Conservation (phyloP, 805 yeast species). For the Candida piceae region DNA sequence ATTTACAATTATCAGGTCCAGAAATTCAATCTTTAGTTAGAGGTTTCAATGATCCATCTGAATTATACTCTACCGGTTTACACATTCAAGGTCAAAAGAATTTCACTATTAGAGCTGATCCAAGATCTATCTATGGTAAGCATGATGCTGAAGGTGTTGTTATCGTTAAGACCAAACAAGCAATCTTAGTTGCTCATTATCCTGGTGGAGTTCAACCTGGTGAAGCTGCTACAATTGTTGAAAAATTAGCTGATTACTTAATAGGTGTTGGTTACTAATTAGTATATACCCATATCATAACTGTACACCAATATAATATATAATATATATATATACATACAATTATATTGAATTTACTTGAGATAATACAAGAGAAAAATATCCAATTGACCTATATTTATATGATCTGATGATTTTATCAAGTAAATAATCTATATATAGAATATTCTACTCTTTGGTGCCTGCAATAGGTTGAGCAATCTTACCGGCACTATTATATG, state of each 20-base stretch:
- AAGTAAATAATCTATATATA: too few relatives aligned
- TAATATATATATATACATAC: too few relatives aligned
- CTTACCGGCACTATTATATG: conserved; percentile 45
- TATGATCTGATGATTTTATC: too few relatives aligned
- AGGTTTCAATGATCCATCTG: conserved; percentile 77
- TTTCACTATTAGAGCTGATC: conserved; percentile 84
- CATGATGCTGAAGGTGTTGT: conserved; percentile 83
- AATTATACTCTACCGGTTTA: conserved; percentile 80
- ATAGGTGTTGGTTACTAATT: conserved; percentile 83
- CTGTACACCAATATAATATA: too few relatives aligned
- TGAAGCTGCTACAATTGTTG: conserved; percentile 92
- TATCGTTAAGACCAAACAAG: conserved; percentile 90
- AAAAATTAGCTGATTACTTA: conserved; percentile 91
- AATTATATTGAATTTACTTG: too few relatives aligned
- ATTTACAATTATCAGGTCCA: conserved; percentile 54
- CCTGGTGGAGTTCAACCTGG: conserved; percentile 89
- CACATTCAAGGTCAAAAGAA: conserved; percentile 83
- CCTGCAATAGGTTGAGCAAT: conserved; percentile 27
- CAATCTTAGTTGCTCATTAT: conserved; percentile 90
- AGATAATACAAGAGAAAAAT: too few relatives aligned
- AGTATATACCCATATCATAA: too few relatives aligned
- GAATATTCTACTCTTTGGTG: not conserved
- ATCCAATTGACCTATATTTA: too few relatives aligned
- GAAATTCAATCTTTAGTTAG: conserved; percentile 72
- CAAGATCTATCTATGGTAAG: conserved; percentile 90